These are phyloP conservation scores for Triglochin maritima DNA, from an alignment of 106 monocot genomes.

Conservation along the genomic window DNA sequence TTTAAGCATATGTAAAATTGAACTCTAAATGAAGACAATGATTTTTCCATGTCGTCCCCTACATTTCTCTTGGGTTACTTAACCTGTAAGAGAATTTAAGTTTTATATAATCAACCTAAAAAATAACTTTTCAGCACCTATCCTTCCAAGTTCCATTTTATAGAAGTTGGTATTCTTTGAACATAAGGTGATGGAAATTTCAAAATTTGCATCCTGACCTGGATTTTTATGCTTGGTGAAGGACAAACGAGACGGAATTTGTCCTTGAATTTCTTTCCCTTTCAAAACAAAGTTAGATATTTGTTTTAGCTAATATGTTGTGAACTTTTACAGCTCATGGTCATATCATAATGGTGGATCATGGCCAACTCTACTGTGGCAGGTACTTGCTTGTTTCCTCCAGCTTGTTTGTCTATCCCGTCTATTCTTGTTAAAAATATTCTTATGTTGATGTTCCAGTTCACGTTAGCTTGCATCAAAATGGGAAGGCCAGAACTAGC, in stretches of 20 bases:
- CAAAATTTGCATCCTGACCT: too few species aligned
- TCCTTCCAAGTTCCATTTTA: background rate
- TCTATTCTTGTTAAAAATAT: background rate
- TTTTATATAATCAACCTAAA: too few species aligned
- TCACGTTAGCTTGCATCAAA: slow-evolving; percentile 90
- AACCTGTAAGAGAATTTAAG: too few species aligned
- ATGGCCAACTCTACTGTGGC: slow-evolving; percentile 95
- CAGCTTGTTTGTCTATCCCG: background rate
- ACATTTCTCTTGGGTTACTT: too few species aligned
- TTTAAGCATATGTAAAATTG: too few species aligned
- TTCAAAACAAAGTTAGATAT: background rate
- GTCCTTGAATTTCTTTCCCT: background rate
- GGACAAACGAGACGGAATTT: too few species aligned
- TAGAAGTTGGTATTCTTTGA: too few species aligned
- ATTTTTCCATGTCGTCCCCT: too few species aligned
- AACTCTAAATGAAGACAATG: too few species aligned
- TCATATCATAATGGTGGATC: slow-evolving; percentile 95
- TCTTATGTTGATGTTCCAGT: slow-evolving; percentile 31
- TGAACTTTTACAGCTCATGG: slow-evolving; percentile 64
- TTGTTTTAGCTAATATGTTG: background rate
- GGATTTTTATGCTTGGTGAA: too few species aligned
- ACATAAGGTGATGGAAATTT: too few species aligned
- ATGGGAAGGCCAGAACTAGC: slow-evolving; percentile 89
- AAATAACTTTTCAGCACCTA: background rate
- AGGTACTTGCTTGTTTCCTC: slow-evolving; percentile 29